These are phyloP conservation scores for Platanthera guangdongensis DNA, from an alignment of 106 monocot genomes.

Conservation along the genomic window DNA sequence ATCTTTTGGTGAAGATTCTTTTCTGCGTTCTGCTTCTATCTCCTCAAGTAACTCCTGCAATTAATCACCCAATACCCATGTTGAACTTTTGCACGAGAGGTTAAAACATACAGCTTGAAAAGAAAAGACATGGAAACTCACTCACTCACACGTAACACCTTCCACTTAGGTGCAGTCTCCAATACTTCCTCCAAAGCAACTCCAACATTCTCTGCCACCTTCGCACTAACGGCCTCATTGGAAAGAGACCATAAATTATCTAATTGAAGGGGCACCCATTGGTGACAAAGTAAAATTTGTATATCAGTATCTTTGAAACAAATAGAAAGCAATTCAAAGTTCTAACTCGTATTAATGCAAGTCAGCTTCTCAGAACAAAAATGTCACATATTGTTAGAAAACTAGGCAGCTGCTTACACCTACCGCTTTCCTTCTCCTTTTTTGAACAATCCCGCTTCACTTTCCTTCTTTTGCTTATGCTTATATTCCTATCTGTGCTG, in stretches of 20 bases:
- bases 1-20: slow-evolving; percentile 15
- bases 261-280: slow-evolving; percentile 10
- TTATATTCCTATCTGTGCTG: slow-evolving; percentile 14
- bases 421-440: slow-evolving; percentile 43
- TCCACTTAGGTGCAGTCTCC: slow-evolving; percentile 97
- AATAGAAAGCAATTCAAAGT: background rate
- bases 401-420: background rate
- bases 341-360: background rate
- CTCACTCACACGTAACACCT: slow-evolving; percentile 97
- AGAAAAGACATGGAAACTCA: slow-evolving; percentile 25
- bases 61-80: background rate
- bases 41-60: slow-evolving; percentile 87
- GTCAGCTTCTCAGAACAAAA: background rate
- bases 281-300: background rate
- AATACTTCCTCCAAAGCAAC: slow-evolving; percentile 74
- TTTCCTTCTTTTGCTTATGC: slow-evolving; percentile 50
- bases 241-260: slow-evolving; percentile 29
- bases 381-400: background rate
- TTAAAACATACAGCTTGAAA: background rate
- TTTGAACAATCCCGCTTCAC: slow-evolving; percentile 22
- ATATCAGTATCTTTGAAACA: background rate
- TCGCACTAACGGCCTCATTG: slow-evolving; percentile 1
- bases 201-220: slow-evolving; percentile 15
- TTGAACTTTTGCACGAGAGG: slow-evolving; percentile 1
- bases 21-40: slow-evolving; percentile 72